Conservation (phyloP, 257 asterid species). For the Cruciata laevipes region DNA sequence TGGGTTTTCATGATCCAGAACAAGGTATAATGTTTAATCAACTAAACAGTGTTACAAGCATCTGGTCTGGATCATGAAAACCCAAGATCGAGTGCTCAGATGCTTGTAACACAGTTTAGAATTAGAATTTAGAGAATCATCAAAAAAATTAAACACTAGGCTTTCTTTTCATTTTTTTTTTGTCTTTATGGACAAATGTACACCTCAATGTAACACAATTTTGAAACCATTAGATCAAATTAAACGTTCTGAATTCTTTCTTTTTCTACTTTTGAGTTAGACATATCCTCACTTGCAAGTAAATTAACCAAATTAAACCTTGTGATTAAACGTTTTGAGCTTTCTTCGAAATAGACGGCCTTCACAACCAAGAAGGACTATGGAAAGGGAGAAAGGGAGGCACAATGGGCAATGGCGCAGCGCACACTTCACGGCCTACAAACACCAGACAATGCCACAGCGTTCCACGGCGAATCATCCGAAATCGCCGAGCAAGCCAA, state of each 20-base stretch:
- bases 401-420: slow-evolving; percentile 80
- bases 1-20: slow-evolving; percentile 77
- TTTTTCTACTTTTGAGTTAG: no score
- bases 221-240: neutral
- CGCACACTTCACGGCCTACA: slow-evolving; percentile 76
- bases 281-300: no score
- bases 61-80: slow-evolving; percentile 1
- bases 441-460: slow-evolving; percentile 19
- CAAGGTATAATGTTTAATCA: slow-evolving; percentile 33
- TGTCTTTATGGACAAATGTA: neutral
- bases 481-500: slow-evolving; percentile 76
- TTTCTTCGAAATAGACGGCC: slow-evolving; percentile 39
- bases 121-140: neutral
- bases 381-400: slow-evolving; percentile 76
- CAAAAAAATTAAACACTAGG: no score
- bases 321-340: neutral
- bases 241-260: neutral
- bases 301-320: neutral
- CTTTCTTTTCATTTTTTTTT: neutral
- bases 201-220: neutral
- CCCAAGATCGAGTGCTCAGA: neutral
- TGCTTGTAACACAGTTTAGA: neutral
- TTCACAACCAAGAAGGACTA: slow-evolving; percentile 83
- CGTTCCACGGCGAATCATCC: slow-evolving; percentile 30
- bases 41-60: neutral